These are phyloP conservation scores for Fusarium humuli DNA, from an alignment of 2,329 filamentous ascomycete genomes.

Conservation along the genomic window DNA sequence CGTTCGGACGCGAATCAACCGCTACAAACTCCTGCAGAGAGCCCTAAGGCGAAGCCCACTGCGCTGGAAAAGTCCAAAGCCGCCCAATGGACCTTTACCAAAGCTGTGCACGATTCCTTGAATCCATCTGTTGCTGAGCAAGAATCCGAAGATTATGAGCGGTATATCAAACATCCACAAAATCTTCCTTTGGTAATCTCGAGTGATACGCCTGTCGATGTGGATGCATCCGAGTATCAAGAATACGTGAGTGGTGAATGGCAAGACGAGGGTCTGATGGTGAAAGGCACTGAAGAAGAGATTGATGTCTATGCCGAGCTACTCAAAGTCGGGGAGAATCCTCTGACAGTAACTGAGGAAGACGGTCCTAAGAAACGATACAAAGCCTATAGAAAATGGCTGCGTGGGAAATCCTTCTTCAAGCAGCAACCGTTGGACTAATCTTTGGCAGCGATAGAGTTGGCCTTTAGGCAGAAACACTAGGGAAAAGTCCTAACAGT, in stretches of 20 bases:
- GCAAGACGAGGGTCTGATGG: slow-evolving; percentile 68
- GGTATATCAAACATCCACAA: slow-evolving; percentile 90
- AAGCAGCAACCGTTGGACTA: slow-evolving; percentile 82
- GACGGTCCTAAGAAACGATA: slow-evolving; percentile 94
- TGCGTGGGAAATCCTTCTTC: slow-evolving; percentile 93
- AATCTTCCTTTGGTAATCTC: slow-evolving; percentile 86
- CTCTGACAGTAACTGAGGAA: slow-evolving; percentile 87
- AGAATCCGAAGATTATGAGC: slow-evolving; percentile 87
- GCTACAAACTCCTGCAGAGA: slow-evolving; percentile 33
- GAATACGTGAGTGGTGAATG: slow-evolving; percentile 81
- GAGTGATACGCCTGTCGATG: slow-evolving; percentile 70
- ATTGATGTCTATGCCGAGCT: slow-evolving; percentile 77
- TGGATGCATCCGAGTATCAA: slow-evolving; percentile 75
- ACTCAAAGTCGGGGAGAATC: slow-evolving; percentile 81
- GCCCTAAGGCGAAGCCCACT: slow-evolving; percentile 64
- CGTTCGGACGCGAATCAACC: slow-evolving; percentile 34
- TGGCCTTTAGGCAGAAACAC: background rate
- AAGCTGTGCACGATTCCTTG: slow-evolving; percentile 86
- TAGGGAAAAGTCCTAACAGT: slow-evolving; percentile 48
- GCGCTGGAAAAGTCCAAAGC: slow-evolving; percentile 81
- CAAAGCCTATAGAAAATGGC: slow-evolving; percentile 95
- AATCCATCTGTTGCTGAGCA: slow-evolving; percentile 82
- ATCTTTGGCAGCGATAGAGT: slow-evolving; percentile 20
- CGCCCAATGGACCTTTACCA: slow-evolving; percentile 88
- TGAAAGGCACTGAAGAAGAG: slow-evolving; percentile 60